Percentiles rank a stretch among this genome's conserved stretches.
These are phyloP conservation scores for Rhododendron kiyosumense DNA, from an alignment of 148 eudicot species.

Conservation along the genomic window DNA sequence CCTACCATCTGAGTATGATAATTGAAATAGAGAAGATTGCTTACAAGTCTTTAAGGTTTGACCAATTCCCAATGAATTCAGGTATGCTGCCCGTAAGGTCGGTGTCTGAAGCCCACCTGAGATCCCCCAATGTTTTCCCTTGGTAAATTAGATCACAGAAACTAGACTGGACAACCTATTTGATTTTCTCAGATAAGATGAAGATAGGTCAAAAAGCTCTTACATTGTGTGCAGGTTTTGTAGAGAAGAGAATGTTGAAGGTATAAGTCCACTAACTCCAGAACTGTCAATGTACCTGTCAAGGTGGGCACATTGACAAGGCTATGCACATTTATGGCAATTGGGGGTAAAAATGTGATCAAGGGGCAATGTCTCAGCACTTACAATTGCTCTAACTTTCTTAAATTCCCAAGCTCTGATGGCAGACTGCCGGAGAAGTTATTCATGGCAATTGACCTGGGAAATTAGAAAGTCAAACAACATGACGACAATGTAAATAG, in stretches of 20 bases:
- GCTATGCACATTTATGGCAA: not conserved
- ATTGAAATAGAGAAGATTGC: not conserved
- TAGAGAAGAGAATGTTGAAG: constrained; percentile 53
- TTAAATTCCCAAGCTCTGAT: too few relatives aligned
- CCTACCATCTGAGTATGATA: not conserved
- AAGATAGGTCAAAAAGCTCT: constrained; percentile 20
- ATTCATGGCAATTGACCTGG: not conserved
- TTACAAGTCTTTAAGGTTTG: constrained; percentile 47
- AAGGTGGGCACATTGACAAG: not conserved
- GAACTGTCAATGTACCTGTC: constrained; percentile 59
- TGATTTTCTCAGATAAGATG: not conserved
- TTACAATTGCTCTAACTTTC: too few relatives aligned
- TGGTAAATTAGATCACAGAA: not conserved
- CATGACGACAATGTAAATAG: not conserved
- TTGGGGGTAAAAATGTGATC: not conserved
- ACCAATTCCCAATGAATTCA: constrained; percentile 55
- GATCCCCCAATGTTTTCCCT: constrained; percentile 4
- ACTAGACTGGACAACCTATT: not conserved
- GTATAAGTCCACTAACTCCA: constrained; percentile 74
- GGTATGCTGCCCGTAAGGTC: constrained; percentile 65
- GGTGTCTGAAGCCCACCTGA: constrained; percentile 77
- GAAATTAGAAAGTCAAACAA: not conserved
- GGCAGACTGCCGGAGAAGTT: too few relatives aligned
- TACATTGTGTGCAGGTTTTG: constrained; percentile 43
- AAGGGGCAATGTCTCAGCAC: too few relatives aligned